Evolutionary conservation across 768 basidiomycete genomes (phyloP).

Genomic region (Gymnopilus dilepis): DNA sequence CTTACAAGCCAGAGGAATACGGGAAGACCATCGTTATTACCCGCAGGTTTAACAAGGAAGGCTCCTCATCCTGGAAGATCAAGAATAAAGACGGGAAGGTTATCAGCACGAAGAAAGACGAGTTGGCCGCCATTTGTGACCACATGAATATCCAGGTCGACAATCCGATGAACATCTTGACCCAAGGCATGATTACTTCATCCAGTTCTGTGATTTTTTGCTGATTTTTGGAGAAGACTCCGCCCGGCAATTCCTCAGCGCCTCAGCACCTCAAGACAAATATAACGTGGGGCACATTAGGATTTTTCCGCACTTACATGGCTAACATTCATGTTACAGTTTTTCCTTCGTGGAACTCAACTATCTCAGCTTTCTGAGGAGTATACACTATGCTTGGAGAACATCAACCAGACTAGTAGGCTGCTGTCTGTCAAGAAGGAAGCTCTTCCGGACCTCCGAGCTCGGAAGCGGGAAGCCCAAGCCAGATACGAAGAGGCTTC

Average conservation of each 20-base stretch:
- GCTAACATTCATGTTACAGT: constrained; percentile 51
- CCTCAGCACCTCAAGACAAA: constrained; percentile 81
- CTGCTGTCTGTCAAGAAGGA: constrained; percentile 75
- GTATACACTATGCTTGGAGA: constrained; percentile 77
- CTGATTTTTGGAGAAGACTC: constrained; percentile 46
- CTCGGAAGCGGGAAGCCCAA: constrained; percentile 59
- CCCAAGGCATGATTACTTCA: constrained; percentile 60
- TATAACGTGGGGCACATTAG: constrained; percentile 68
- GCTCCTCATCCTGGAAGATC: constrained; percentile 83
- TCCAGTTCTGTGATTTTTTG: not conserved
- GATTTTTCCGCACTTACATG: not conserved
- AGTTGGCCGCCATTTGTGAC: constrained; percentile 87
- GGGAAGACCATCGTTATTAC: constrained; percentile 86
- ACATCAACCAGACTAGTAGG: constrained; percentile 71
- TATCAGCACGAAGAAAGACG: constrained; percentile 80
- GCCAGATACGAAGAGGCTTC: constrained; percentile 72
- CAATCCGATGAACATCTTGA: constrained; percentile 94
- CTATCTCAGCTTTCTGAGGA: constrained; percentile 86
- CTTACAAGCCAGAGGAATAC: constrained; percentile 84
- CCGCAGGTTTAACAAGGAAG: constrained; percentile 79
- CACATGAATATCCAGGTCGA: constrained; percentile 98
- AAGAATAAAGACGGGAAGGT: constrained; percentile 67
- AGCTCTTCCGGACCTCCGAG: constrained; percentile 76
- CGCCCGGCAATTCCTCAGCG: constrained; percentile 83
- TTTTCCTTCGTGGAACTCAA: constrained; percentile 94